Base-by-base conservation (phyloP, 176 grass and related monocot species). In the Eragrostis curvula region DNA sequence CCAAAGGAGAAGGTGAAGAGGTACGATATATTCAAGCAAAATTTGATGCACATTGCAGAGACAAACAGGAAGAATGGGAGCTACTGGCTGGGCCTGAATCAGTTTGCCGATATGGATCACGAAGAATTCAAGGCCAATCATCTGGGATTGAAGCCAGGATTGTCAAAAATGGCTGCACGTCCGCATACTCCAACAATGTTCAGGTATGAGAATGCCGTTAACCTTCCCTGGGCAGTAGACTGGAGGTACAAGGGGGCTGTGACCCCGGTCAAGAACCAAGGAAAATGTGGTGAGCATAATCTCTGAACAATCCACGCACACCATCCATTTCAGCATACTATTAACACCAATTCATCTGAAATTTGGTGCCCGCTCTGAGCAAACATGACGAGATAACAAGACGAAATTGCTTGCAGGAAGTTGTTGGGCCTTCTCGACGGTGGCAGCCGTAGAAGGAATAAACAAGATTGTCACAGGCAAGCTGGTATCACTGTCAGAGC, bases 401-500 rank as follows among this genome's bases (percentile, higher is more conserved):
- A 66, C 18, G 8, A 18, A 83, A 39, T 12, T 29, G 40, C 3
- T 66, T 75, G 61, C 68, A 97, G 94, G 94, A 39, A 88, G 94
- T 79, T 97, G 94, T 75, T 97, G 94, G 94, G 91, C 94, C 5
- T 97, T 97, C 79, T 92, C 94, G 15, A 85, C 94, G 1, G 94
- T 97, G 44, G 91, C 94, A 40, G 87, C 94, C 9, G 89, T 97
- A 8, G 94, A 97, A 50, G 91, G 91, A 8, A 92, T 97, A 78
- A 97, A 94, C 89, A 81, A 94, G 71, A 97, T 97, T 14, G 68
- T 71, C 30, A 92, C 89, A 7, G 89, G 94, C 70, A 94, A 92
- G 70, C 30, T 94, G 79, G 83, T 88, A 7, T 88, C 94, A 8
- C 76, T 94, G 23, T 97, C 94, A 43, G 94, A 97, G 68, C 94